phyloP scores from a whole-genome alignment of 2,329 filamentous ascomycete species.

The Didymella exigua region DNA sequence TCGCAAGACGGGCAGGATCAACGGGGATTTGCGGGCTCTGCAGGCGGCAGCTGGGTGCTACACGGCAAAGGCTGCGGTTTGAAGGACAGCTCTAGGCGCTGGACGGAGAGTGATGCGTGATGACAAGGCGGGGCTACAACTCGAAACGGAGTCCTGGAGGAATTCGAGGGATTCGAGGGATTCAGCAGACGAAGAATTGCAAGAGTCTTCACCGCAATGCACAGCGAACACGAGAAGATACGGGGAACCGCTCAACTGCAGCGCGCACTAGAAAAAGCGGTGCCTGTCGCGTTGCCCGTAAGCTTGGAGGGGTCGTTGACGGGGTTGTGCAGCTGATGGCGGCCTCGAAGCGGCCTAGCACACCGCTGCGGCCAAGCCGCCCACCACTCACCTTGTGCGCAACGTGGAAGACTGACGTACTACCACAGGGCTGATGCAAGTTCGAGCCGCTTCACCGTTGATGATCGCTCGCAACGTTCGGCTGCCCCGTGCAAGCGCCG shows the following conservation, averaged over 20 bases:
- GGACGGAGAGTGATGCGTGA: constrained; percentile 29
- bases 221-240: constrained; percentile 15
- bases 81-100: constrained; percentile 31
- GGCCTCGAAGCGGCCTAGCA: constrained; percentile 7
- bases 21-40: constrained; percentile 12
- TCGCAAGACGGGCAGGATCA: not conserved
- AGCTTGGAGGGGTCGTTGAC: constrained; percentile 20
- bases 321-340: constrained; percentile 3
- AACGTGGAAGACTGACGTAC: not conserved
- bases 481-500: not conserved
- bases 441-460: constrained; percentile 9
- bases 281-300: constrained; percentile 23
- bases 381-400: constrained; percentile 5
- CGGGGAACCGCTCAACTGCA: constrained; percentile 23
- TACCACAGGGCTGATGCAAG: constrained; percentile 17
- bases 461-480: constrained; percentile 1
- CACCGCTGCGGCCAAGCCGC: constrained; percentile 24
- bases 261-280: constrained; percentile 25
- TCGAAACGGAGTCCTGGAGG: constrained; percentile 16
- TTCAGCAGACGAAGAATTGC: constrained; percentile 18
- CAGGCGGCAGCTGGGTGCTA: constrained; percentile 29
- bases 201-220: constrained; percentile 23
- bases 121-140: constrained; percentile 30
- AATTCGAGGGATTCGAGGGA: constrained; percentile 5
- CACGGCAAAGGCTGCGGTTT: constrained; percentile 14